Evolutionary conservation across 495 filamentous ascomycete species (phyloP).

Genomic region (Cercophora samala): DNA sequence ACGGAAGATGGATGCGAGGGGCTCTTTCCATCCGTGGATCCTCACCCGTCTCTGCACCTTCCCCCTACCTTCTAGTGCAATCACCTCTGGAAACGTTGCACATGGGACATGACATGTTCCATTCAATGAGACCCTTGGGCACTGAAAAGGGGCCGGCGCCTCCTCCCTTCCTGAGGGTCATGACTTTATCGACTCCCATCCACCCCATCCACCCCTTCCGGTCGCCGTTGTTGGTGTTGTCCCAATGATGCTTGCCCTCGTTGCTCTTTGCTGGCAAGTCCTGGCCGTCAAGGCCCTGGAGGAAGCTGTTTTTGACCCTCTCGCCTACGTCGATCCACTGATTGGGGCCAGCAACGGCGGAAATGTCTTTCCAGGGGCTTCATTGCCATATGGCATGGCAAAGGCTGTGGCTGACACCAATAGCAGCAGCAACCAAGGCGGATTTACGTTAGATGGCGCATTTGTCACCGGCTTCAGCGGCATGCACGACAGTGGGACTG

Average conservation of each 20-base stretch:
- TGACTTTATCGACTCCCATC: neutral
- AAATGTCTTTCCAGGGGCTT: conserved; percentile 74
- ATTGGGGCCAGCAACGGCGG: conserved; percentile 61
- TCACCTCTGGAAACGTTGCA: neutral
- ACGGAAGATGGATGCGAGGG: too few relatives aligned
- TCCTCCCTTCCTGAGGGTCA: neutral
- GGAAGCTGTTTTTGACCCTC: conserved; percentile 34
- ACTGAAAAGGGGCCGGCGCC: neutral
- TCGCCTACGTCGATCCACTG: conserved; percentile 51
- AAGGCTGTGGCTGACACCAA: conserved; percentile 72
- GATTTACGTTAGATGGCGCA: conserved; percentile 63
- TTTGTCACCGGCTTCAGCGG: conserved; percentile 63
- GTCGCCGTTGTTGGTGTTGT: neutral
- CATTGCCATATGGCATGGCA: conserved; percentile 71
- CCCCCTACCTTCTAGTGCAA: neutral
- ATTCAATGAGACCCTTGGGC: neutral
- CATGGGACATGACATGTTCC: neutral
- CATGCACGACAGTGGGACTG: conserved; percentile 72
- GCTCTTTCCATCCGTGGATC: too few relatives aligned
- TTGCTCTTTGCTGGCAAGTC: conserved; percentile 16
- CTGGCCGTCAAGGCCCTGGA: conserved; percentile 13
- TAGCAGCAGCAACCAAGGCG: conserved; percentile 63
- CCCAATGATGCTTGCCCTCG: conserved; percentile 9
- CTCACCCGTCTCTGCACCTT: neutral
- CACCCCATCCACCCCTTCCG: neutral